These are phyloP conservation scores for Neofusicoccum sp. DNA, from an alignment of 2,329 filamentous ascomycete genomes.

Conservation along the genomic window DNA sequence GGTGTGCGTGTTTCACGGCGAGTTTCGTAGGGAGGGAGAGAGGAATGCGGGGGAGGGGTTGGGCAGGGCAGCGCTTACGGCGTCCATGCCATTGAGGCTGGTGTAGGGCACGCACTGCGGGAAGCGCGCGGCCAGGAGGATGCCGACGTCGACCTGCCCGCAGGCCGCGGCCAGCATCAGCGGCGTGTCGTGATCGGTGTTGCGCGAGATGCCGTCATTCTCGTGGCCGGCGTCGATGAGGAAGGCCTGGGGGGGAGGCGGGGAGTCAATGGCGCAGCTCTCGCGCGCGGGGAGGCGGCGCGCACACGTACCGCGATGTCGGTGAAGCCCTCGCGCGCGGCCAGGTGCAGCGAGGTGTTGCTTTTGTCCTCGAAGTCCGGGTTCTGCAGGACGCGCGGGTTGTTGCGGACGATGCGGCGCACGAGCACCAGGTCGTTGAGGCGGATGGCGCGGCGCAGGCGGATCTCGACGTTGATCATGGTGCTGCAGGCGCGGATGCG, in stretches of 20 bases:
- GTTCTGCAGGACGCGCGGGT: conserved; percentile 72
- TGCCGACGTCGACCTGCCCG: conserved; percentile 71
- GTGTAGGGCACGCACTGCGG: conserved; percentile 62
- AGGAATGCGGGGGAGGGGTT: not conserved
- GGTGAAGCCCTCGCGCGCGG: conserved; percentile 68
- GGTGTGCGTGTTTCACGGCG: not conserved
- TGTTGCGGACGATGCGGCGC: conserved; percentile 70
- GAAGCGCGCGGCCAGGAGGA: conserved; percentile 65
- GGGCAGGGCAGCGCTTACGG: conserved; percentile 47
- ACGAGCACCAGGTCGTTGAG: conserved; percentile 72
- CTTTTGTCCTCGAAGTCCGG: conserved; percentile 73
- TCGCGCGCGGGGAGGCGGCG: not conserved
- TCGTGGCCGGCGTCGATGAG: conserved; percentile 77
- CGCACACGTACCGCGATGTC: conserved; percentile 56
- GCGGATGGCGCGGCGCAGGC: conserved; percentile 78
- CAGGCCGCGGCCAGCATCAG: conserved; percentile 72
- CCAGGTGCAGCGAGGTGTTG: conserved; percentile 82
- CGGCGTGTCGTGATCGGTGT: conserved; percentile 76
- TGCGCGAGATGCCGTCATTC: conserved; percentile 67
- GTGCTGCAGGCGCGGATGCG: not conserved
- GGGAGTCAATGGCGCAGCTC: not conserved
- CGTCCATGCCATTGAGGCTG: conserved; percentile 68
- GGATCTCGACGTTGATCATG: conserved; percentile 75
- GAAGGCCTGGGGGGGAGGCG: conserved; percentile 46
- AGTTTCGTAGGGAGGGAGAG: not conserved